These are phyloP conservation scores for Penicillium sp. DNA, from an alignment of 2,329 filamentous ascomycete species.

Conservation along the genomic window DNA sequence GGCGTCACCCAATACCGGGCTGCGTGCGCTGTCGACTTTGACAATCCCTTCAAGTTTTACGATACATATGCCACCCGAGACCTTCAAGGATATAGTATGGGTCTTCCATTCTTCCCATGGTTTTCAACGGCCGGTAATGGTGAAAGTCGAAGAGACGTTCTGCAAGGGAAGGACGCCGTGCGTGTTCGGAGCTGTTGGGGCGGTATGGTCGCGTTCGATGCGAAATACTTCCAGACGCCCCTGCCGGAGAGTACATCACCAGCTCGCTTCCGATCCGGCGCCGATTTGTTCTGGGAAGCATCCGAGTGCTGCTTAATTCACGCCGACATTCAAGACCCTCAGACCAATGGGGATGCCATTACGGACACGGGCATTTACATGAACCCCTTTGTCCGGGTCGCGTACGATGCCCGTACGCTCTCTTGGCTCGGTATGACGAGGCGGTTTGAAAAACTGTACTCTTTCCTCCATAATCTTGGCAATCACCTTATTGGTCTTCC, in stretches of 20 bases:
- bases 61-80: constrained; percentile 75
- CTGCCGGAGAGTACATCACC: constrained; percentile 35
- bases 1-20: constrained; percentile 64
- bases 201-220: constrained; percentile 64
- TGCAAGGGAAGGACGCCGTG: constrained; percentile 60
- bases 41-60: constrained; percentile 73
- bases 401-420: constrained; percentile 62
- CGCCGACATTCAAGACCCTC: constrained; percentile 48
- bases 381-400: constrained; percentile 73
- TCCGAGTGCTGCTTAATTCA: constrained; percentile 65
- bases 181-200: constrained; percentile 75
- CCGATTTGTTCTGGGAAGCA: constrained; percentile 62
- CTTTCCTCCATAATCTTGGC: constrained; percentile 59
- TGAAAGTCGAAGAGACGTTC: constrained; percentile 62
- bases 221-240: constrained; percentile 45
- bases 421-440: constrained; percentile 61
- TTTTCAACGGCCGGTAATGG: constrained; percentile 58
- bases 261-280: constrained; percentile 59
- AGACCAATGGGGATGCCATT: constrained; percentile 31
- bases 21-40: constrained; percentile 74
- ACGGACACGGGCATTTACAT: constrained; percentile 64
- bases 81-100: constrained; percentile 66
- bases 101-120: constrained; percentile 72
- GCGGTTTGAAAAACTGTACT: constrained; percentile 67
- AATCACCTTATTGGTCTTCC: constrained; percentile 60